These are phyloP conservation scores for Kondoa subrosea DNA, from an alignment of 768 basidiomycete genomes.

Conservation along the genomic window DNA sequence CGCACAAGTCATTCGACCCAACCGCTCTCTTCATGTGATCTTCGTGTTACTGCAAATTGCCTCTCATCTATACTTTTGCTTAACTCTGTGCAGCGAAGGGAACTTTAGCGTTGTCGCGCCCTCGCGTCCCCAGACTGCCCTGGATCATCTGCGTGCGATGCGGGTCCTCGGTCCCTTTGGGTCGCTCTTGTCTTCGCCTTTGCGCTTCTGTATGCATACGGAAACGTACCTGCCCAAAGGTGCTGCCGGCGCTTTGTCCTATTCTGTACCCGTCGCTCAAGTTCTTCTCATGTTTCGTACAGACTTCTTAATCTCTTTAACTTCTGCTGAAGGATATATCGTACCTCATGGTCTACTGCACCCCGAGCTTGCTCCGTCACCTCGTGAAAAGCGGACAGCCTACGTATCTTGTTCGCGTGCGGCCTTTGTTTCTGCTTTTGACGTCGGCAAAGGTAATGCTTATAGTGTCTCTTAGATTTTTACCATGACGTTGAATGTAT, in stretches of 20 bases:
- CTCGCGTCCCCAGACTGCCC: too few species aligned
- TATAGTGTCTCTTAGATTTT: neutral
- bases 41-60: too few species aligned
- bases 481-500: neutral
- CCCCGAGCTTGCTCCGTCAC: neutral
- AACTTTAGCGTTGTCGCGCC: too few species aligned
- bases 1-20: too few species aligned
- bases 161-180: too few species aligned
- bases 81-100: too few species aligned
- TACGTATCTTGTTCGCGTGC: neutral
- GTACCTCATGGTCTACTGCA: neutral
- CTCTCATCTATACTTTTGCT: too few species aligned
- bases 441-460: neutral
- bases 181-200: neutral
- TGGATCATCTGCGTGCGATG: too few species aligned
- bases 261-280: neutral
- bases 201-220: neutral
- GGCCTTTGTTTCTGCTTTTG: neutral
- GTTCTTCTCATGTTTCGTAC: neutral
- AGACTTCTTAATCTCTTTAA: neutral
- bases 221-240: neutral
- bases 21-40: too few species aligned
- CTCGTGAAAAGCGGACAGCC: neutral
- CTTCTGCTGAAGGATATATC: neutral
- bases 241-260: too few species aligned